A percentile compares a stretch with the other conserved stretches of the same genome.
phyloP scores from a whole-genome alignment of 495 filamentous ascomycete genomes.

The Neurospora sp. region DNA sequence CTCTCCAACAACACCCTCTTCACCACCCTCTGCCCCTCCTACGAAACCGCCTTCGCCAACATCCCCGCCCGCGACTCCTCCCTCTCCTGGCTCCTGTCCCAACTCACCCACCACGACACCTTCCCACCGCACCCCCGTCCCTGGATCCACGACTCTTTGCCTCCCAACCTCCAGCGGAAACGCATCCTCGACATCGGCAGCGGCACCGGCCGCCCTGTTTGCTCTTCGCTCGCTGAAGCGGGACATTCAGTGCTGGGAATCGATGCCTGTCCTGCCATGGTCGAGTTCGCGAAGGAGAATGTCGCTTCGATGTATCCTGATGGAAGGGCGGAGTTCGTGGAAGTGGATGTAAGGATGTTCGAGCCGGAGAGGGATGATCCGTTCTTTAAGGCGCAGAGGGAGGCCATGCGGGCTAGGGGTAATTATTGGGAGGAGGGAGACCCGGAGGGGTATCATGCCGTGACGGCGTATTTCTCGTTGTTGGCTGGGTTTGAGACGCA shows the following conservation, averaged over 20 bases:
- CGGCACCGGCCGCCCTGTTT: constrained; percentile 31
- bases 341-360: constrained; percentile 21
- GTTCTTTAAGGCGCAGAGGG: not conserved
- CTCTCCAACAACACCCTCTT: constrained; percentile 9
- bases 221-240: constrained; percentile 17
- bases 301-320: constrained; percentile 8
- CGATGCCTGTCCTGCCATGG: constrained; percentile 25
- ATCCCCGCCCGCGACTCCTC: not conserved
- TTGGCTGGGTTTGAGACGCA: constrained; percentile 9
- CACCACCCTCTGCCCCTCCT: constrained; percentile 8
- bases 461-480: constrained; percentile 10
- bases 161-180: not conserved
- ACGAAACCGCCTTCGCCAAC: constrained; percentile 10
- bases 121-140: not conserved
- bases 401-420: not conserved
- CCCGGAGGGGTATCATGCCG: constrained; percentile 4
- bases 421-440: not conserved
- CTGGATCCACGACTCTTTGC: not conserved
- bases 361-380: constrained; percentile 1
- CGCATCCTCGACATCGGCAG: constrained; percentile 27
- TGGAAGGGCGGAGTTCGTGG: constrained; percentile 15
- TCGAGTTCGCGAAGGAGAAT: constrained; percentile 17
- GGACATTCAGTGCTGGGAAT: constrained; percentile 28
- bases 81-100: constrained; percentile 7
- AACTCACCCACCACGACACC: not conserved